These are phyloP conservation scores for Epichloe brachyelytri DNA, from an alignment of 2,329 filamentous ascomycete genomes.

Conservation along the genomic window DNA sequence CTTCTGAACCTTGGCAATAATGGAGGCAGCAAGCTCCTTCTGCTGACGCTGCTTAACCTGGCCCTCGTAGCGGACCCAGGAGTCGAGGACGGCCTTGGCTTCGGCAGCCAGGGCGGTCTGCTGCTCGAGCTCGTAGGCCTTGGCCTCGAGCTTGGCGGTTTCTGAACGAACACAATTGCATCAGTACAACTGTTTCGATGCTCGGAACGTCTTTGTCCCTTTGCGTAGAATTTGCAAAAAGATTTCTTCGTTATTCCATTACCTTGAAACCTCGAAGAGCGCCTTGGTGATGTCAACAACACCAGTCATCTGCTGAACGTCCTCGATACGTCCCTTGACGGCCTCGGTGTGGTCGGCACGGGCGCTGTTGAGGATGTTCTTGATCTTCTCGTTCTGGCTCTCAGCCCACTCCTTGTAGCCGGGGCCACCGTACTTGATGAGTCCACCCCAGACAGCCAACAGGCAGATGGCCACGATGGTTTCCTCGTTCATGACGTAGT, in stretches of 20 bases:
- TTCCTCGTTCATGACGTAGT: constrained; percentile 99
- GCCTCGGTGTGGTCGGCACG: constrained; percentile 90
- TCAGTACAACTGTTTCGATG: neutral
- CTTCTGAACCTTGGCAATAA: constrained; percentile 98
- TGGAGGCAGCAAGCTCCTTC: constrained; percentile 78
- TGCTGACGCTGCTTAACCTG: constrained; percentile 99
- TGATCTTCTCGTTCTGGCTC: constrained; percentile 80
- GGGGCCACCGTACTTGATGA: constrained; percentile 89
- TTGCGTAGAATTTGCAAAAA: neutral
- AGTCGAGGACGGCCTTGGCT: constrained; percentile 92
- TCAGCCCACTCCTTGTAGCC: constrained; percentile 89
- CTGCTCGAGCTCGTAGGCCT: constrained; percentile 97
- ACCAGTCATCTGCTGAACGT: constrained; percentile 84
- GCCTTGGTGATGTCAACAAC: constrained; percentile 96
- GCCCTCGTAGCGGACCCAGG: constrained; percentile 95
- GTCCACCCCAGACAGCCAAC: constrained; percentile 79
- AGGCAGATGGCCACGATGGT: constrained; percentile 87
- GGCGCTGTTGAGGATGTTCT: constrained; percentile 86
- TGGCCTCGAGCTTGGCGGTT: constrained; percentile 88
- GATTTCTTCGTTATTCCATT: constrained; percentile 10
- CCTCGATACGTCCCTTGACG: constrained; percentile 87
- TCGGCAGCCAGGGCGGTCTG: constrained; percentile 82
- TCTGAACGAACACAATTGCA: constrained; percentile 38
- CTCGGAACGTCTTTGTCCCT: neutral
- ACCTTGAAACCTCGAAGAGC: constrained; percentile 97